These are phyloP conservation scores for Luzula sylvatica DNA, from an alignment of 176 grass and related monocot species.

Conservation along the genomic window DNA sequence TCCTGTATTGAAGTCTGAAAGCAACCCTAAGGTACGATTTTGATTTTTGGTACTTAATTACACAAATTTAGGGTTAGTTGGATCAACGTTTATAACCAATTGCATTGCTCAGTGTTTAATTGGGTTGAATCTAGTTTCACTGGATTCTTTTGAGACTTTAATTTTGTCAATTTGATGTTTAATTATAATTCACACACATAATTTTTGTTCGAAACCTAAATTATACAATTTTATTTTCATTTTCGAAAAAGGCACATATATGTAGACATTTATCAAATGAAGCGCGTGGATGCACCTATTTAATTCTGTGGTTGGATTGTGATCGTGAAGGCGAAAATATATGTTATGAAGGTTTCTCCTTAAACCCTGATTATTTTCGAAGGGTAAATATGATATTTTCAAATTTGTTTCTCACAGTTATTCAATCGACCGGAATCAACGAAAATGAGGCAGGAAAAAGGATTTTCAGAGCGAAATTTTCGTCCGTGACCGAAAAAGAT, in stretches of 20 bases:
- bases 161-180: too few species aligned
- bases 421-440: constrained; percentile 70
- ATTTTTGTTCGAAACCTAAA: not conserved
- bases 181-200: too few species aligned
- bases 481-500: constrained; percentile 86
- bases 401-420: constrained; percentile 43
- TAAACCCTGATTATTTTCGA: constrained; percentile 9
- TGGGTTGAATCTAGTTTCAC: constrained; percentile 1
- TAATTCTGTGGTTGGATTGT: constrained; percentile 94
- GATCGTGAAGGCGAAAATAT: constrained; percentile 99
- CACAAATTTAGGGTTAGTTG: not conserved
- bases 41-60: not conserved
- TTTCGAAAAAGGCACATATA: constrained; percentile 66
- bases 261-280: constrained; percentile 85
- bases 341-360: constrained; percentile 80
- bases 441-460: constrained; percentile 65
- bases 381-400: too few species aligned
- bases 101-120: not conserved
- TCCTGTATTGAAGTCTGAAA: too few species aligned
- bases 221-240: constrained; percentile 15
- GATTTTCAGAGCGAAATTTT: constrained; percentile 87
- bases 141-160: too few species aligned
- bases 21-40: too few species aligned
- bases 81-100: too few species aligned
- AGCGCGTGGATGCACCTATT: constrained; percentile 67